Conservation (phyloP, 2,329 filamentous ascomycete species). For the Fonsecaea nubica region DNA sequence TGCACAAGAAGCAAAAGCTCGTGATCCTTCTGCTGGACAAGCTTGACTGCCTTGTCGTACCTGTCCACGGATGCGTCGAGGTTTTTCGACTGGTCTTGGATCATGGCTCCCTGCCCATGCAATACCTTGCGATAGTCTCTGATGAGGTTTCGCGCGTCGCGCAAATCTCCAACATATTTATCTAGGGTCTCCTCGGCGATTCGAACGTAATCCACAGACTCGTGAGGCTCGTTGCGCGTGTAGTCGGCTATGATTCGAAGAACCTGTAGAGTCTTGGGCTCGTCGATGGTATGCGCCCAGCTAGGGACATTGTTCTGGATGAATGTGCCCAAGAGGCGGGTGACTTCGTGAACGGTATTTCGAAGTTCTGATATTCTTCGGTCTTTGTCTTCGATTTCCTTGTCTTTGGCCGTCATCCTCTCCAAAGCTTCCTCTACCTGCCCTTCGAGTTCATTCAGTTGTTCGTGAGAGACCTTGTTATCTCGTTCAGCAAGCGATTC, state of each 20-base stretch:
- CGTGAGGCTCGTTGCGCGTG: constrained; percentile 8
- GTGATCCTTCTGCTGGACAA: constrained; percentile 31
- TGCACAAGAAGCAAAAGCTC: constrained; percentile 30
- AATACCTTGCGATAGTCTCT: constrained; percentile 30
- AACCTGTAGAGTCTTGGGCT: constrained; percentile 31
- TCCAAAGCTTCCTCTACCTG: constrained; percentile 23
- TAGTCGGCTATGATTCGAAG: constrained; percentile 34
- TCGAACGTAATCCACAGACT: constrained; percentile 25
- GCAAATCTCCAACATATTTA: constrained; percentile 18
- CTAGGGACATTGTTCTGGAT: constrained; percentile 28
- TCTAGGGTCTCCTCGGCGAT: constrained; percentile 31
- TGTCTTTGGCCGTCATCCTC: constrained; percentile 28
- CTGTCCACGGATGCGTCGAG: constrained; percentile 23
- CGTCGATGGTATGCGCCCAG: constrained; percentile 21
- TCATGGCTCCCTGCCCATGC: constrained; percentile 24
- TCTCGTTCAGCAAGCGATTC: constrained; percentile 36
- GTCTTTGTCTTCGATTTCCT: constrained; percentile 26
- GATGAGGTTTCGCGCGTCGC: constrained; percentile 20
- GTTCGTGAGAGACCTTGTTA: constrained; percentile 20
- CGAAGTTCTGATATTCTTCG: constrained; percentile 26
- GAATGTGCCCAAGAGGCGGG: constrained; percentile 32
- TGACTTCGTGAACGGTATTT: constrained; percentile 30
- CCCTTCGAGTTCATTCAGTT: constrained; percentile 30
- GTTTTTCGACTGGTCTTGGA: constrained; percentile 29
- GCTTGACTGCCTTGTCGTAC: constrained; percentile 21